Evolutionary conservation across 2,329 filamentous ascomycete genomes (phyloP).

Genomic region (Pseudopyrenochaeta lycopersici): DNA sequence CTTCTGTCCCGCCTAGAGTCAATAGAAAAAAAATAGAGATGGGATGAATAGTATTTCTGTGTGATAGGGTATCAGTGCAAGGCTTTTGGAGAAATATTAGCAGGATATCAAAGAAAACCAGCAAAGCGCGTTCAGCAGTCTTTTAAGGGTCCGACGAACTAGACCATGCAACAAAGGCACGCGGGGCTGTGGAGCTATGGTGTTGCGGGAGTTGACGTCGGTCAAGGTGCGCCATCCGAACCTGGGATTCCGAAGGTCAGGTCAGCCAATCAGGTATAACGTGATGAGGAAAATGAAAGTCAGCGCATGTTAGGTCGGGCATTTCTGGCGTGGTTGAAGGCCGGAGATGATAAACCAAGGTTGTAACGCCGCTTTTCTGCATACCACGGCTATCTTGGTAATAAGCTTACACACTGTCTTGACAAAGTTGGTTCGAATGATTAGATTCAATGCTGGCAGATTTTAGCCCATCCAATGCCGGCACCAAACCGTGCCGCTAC

Average conservation of each 20-base stretch:
- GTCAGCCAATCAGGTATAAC: constrained; percentile 13
- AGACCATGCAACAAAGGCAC: background rate
- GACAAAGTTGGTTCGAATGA: too few species aligned
- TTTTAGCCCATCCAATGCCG: background rate
- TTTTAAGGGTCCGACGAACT: constrained; percentile 4
- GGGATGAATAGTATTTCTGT: background rate
- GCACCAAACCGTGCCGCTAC: background rate
- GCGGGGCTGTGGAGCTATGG: constrained; percentile 23
- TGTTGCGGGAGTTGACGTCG: constrained; percentile 25
- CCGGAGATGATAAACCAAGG: too few species aligned
- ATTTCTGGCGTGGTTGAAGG: too few species aligned
- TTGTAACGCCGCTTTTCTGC: too few species aligned
- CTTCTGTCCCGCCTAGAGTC: background rate
- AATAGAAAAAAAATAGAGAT: background rate
- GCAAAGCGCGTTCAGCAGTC: background rate
- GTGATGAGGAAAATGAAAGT: background rate
- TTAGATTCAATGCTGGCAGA: too few species aligned
- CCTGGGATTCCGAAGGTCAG: background rate
- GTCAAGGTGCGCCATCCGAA: constrained; percentile 32
- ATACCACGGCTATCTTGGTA: too few species aligned
- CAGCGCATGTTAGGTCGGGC: background rate
- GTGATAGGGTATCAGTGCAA: background rate
- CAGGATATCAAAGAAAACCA: background rate
- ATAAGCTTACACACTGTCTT: too few species aligned
- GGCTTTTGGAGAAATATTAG: constrained; percentile 2